A percentile compares a stretch with the other conserved stretches of the same genome.
Evolutionary conservation across 2,329 filamentous ascomycete genomes (phyloP).

Genomic region (Arthrinium phaeospermum): DNA sequence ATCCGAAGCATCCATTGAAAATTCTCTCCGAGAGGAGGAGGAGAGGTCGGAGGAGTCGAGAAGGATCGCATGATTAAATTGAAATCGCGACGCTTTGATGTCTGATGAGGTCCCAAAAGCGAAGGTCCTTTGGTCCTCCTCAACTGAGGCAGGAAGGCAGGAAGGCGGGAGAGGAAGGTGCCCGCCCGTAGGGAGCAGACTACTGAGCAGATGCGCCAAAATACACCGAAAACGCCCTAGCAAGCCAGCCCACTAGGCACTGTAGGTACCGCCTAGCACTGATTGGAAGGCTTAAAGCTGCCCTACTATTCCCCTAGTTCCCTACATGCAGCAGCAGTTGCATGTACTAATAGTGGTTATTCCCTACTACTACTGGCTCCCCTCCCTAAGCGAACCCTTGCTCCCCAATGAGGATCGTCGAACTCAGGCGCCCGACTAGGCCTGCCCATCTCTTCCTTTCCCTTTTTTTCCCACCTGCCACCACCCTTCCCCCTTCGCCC

Average conservation of each 20-base stretch:
- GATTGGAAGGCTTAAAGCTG: background rate
- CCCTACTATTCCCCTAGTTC: background rate
- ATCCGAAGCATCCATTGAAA: conserved; percentile 10
- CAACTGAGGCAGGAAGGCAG: no score
- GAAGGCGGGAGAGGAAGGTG: no score
- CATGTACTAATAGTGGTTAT: background rate
- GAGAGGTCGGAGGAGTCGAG: background rate
- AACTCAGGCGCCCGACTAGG: background rate
- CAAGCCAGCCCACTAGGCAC: background rate
- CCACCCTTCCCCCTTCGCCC: background rate
- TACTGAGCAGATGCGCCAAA: no score
- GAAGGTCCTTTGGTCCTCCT: no score
- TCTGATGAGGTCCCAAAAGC: no score
- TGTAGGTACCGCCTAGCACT: background rate
- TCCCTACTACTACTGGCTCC: background rate
- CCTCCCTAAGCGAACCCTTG: background rate
- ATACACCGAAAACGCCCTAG: background rate
- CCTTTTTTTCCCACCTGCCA: background rate
- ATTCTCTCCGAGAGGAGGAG: background rate
- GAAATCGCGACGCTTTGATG: background rate
- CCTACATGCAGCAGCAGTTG: background rate
- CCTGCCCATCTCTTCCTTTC: background rate
- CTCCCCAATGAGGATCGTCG: background rate
- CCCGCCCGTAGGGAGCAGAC: no score
- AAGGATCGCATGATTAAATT: background rate